A percentile compares a stretch with the other conserved stretches of the same genome.
Conservation (phyloP, 2,329 filamentous ascomycete genomes). For the Pseudogymnoascus sp. region DNA sequence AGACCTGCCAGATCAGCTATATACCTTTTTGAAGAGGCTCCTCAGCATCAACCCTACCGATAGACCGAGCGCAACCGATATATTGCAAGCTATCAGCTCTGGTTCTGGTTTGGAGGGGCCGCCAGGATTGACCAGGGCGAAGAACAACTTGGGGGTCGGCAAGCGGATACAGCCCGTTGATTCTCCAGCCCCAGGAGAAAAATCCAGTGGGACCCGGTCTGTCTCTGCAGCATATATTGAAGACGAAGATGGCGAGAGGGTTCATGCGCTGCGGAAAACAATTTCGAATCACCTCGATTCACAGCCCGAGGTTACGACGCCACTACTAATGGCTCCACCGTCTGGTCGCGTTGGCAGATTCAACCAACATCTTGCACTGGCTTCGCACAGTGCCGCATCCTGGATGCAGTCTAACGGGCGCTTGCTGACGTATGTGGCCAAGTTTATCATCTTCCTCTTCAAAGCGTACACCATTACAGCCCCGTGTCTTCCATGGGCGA, state of each 20-base stretch:
- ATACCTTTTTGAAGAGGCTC: conserved; percentile 73
- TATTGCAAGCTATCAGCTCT: conserved; percentile 43
- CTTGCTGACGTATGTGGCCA: conserved; percentile 35
- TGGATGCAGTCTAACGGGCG: conserved; percentile 28
- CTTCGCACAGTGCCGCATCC: conserved; percentile 31
- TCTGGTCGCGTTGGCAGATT: conserved; percentile 28
- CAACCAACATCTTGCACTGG: conserved; percentile 23
- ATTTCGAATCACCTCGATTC: conserved; percentile 3
- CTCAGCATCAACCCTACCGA: conserved; percentile 69
- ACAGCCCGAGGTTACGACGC: conserved; percentile 15
- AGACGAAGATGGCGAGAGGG: conserved; percentile 17
- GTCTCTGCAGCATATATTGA: conserved; percentile 26
- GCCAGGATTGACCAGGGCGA: background rate
- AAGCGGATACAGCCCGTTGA: conserved; percentile 28
- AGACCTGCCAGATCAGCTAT: conserved; percentile 80
- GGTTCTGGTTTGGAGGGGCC: conserved; percentile 6
- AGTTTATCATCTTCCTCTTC: conserved; percentile 55
- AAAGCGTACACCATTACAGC: conserved; percentile 61
- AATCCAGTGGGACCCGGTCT: conserved; percentile 23
- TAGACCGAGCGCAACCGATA: conserved; percentile 78
- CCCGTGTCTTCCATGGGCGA: conserved; percentile 65
- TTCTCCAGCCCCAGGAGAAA: conserved; percentile 23
- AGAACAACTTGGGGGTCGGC: conserved; percentile 12
- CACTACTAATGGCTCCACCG: conserved; percentile 36
- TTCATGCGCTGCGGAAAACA: background rate